Percentiles rank a stretch among this genome's conserved stretches.
These are phyloP conservation scores for Talaromyces sp. DNA, from an alignment of 2,329 filamentous ascomycete genomes.

Conservation along the genomic window DNA sequence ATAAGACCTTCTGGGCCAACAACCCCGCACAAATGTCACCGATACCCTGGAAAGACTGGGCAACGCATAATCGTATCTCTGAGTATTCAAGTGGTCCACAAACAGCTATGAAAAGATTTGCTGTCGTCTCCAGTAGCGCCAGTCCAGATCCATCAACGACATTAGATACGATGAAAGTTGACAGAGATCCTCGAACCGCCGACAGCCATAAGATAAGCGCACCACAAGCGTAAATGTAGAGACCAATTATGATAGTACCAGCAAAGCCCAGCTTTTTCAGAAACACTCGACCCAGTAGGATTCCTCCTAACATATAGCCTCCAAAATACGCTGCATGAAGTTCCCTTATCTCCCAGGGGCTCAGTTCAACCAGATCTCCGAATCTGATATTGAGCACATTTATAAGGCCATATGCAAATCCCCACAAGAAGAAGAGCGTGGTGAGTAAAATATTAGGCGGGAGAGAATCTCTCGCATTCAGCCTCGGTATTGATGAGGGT, in stretches of 20 bases:
- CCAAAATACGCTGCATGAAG: background rate
- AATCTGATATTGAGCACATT: background rate
- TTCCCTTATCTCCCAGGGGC: background rate
- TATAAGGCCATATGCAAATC: background rate
- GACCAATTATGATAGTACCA: background rate
- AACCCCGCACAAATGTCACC: background rate
- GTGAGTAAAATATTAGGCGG: background rate
- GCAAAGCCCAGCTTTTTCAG: slow-evolving; percentile 3
- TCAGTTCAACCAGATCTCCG: background rate
- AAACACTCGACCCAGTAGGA: slow-evolving; percentile 1
- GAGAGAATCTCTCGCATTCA: background rate
- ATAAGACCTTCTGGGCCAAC: slow-evolving; percentile 55
- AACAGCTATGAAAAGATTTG: background rate
- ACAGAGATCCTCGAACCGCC: background rate
- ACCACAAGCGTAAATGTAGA: slow-evolving; percentile 12
- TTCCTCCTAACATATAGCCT: background rate
- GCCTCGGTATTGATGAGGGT: background rate
- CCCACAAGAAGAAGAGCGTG: slow-evolving; percentile 9
- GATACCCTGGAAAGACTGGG: background rate
- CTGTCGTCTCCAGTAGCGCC: slow-evolving; percentile 1
- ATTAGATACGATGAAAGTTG: slow-evolving; percentile 5
- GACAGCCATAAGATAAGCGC: slow-evolving; percentile 9
- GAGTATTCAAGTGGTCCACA: slow-evolving; percentile 12
- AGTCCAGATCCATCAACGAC: background rate
- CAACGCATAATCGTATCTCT: slow-evolving; percentile 47